Base-by-base conservation (phyloP, 2,329 filamentous ascomycete species). In the Fusarium sp. region DNA sequence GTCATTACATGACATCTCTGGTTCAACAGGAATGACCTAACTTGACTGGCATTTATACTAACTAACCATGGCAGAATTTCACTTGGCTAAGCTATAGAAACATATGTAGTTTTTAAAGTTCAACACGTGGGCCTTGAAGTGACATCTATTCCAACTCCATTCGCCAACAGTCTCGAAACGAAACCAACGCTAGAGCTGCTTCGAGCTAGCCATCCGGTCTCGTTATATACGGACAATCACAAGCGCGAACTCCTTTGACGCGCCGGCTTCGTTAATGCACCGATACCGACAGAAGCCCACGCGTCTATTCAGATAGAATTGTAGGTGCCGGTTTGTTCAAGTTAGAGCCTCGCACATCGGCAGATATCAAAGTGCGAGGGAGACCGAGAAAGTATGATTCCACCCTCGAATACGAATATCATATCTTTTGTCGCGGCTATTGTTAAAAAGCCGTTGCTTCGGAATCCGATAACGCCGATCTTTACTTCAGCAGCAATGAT, bases 121-220 rank as follows among this genome's bases (percentile, higher is more conserved):
- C 17, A 15, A 4, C 4, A 8, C 11, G 30, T 34, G 13, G 12
- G 30, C 2, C 30, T 0, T 1, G 5, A 8, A 13, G 30, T 24
- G n/a, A 24, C 17, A 24, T 8, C 17, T 51, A 34, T 11, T 34
- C 17, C 48, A 20, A 6, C 10, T 6, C 6, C 24, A 11, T 51
- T 34, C 22, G 22, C 1, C 20, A 48, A 7, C 13, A 15, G 3
- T 0, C 13, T 2, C 45, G 5, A 18, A 24, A 8, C n/a, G 28
- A 20, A 20, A 15, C 17, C 30, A 24, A 51, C 48, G 30, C 48
- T 51, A 34, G 30, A 34, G 48, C 30, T 5, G 2, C 32, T 54
- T 39, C 20, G 14, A 39, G 51, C 34, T 54, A 39, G 34, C 34
- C 24, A 22, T 54, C 32, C 14, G 18, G 32, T 9, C 32, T 51